Percentiles rank a stretch among this genome's conserved stretches.
Conservation (phyloP, 345 rosid genomes). For the Hibiscus tridactylites region DNA sequence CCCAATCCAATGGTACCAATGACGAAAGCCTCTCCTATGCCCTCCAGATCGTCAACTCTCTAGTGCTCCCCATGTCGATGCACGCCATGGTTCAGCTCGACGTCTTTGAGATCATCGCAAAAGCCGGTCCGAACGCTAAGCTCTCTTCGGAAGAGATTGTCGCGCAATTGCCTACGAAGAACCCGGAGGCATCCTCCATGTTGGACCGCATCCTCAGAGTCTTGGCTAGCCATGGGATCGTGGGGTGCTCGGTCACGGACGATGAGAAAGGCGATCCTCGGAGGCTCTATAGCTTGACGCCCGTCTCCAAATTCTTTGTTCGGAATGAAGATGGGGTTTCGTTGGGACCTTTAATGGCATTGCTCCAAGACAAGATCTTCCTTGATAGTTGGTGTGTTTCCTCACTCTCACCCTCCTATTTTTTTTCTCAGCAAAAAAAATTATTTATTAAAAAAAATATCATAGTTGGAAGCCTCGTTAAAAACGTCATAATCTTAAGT, state of each 20-base stretch:
- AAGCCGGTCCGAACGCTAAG: constrained; percentile 16
- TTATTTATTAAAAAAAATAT: too few relatives aligned
- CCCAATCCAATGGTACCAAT: background rate
- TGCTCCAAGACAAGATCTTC: background rate
- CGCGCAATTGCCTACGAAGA: background rate
- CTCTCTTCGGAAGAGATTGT: constrained; percentile 29
- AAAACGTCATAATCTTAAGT: too few relatives aligned
- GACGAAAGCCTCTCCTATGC: constrained; percentile 12
- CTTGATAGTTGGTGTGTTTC: background rate
- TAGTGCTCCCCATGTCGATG: constrained; percentile 8
- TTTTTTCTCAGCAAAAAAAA: too few relatives aligned
- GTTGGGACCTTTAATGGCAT: background rate
- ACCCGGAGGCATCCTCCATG: background rate
- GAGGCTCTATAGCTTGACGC: background rate
- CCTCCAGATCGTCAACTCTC: constrained; percentile 7
- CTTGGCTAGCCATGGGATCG: background rate
- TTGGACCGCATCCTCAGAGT: background rate
- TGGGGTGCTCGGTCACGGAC: background rate
- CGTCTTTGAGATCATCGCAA: constrained; percentile 28
- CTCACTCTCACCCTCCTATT: background rate
- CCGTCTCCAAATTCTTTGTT: background rate
- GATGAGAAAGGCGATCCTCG: background rate
- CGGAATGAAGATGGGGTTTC: background rate
- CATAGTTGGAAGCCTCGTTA: too few relatives aligned
- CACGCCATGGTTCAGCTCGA: constrained; percentile 23